Conservation (phyloP, 495 filamentous ascomycete species). For the Penicillium bialowiezense region DNA sequence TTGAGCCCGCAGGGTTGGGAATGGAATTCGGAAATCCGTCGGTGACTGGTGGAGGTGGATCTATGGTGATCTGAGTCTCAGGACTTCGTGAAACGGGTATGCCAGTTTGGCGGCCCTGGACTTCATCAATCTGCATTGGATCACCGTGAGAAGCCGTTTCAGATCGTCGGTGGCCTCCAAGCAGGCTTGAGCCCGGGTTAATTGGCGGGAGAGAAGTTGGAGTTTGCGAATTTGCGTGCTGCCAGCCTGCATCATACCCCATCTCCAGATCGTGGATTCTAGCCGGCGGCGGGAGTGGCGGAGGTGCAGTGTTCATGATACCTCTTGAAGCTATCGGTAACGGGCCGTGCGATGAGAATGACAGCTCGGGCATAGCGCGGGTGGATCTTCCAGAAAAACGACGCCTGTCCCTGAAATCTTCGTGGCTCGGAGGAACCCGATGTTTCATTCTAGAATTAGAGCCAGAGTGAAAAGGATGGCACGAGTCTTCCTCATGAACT, state of each 20-base stretch:
- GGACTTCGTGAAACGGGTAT: constrained; percentile 31
- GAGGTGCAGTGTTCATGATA: constrained; percentile 48
- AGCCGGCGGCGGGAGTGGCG: constrained; percentile 61
- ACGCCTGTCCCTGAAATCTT: constrained; percentile 44
- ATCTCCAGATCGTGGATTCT: constrained; percentile 51
- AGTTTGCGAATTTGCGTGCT: constrained; percentile 50
- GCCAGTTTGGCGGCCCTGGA: constrained; percentile 31
- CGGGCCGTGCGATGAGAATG: constrained; percentile 43
- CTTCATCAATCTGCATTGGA: constrained; percentile 42
- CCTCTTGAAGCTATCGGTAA: constrained; percentile 56
- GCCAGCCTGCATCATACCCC: constrained; percentile 59
- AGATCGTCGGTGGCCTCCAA: constrained; percentile 43
- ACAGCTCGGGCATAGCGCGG: constrained; percentile 30
- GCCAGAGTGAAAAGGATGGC: constrained; percentile 22
- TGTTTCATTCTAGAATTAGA: constrained; percentile 55
- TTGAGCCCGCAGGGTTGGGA: constrained; percentile 40
- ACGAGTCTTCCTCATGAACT: constrained; percentile 9
- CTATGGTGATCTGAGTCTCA: constrained; percentile 45
- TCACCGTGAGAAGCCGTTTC: constrained; percentile 31
- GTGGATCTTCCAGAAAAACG: constrained; percentile 15
- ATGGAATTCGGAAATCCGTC: constrained; percentile 44
- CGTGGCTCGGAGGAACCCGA: constrained; percentile 49
- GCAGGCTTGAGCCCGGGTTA: constrained; percentile 53
- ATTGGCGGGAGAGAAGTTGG: constrained; percentile 41
- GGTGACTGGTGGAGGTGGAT: constrained; percentile 44